Percentiles rank a stretch among this genome's conserved stretches.
Conservation (phyloP, 306 rosid genomes). For the Biancaea sappan region DNA sequence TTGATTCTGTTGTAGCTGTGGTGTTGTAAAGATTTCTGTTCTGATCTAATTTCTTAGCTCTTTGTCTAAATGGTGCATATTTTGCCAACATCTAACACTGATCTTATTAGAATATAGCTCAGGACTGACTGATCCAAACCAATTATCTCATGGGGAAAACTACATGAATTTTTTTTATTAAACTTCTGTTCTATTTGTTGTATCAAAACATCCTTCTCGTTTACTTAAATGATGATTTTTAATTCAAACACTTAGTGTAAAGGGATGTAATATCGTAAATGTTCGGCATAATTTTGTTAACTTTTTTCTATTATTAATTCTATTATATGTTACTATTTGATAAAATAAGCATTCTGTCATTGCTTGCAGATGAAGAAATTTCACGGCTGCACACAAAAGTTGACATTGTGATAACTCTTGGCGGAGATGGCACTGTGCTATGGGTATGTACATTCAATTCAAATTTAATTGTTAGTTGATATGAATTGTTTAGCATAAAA, state of each 20-base stretch:
- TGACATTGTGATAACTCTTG: slow-evolving; percentile 93
- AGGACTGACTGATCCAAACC: neutral
- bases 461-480: slow-evolving; percentile 25
- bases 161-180: slow-evolving; percentile 1
- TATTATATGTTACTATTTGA: neutral
- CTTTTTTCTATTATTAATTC: neutral
- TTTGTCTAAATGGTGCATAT: neutral
- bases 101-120: slow-evolving; percentile 13
- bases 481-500: slow-evolving; percentile 12
- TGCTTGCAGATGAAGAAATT: slow-evolving; percentile 67
- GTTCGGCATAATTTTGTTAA: neutral
- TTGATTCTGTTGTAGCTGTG: neutral
- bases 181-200: neutral
- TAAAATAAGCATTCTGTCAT: slow-evolving; percentile 16
- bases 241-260: neutral
- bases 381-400: slow-evolving; percentile 72
- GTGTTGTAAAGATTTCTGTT: neutral
- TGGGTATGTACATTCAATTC: slow-evolving; percentile 67
- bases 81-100: neutral
- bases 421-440: slow-evolving; percentile 98
- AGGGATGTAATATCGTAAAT: neutral
- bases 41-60: neutral
- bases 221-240: slow-evolving; percentile 19
- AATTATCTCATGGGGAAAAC: slow-evolving; percentile 9
- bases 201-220: no score